Conservation (phyloP, 2,329 filamentous ascomycete genomes). For the Alternaria novae-zelandiae region DNA sequence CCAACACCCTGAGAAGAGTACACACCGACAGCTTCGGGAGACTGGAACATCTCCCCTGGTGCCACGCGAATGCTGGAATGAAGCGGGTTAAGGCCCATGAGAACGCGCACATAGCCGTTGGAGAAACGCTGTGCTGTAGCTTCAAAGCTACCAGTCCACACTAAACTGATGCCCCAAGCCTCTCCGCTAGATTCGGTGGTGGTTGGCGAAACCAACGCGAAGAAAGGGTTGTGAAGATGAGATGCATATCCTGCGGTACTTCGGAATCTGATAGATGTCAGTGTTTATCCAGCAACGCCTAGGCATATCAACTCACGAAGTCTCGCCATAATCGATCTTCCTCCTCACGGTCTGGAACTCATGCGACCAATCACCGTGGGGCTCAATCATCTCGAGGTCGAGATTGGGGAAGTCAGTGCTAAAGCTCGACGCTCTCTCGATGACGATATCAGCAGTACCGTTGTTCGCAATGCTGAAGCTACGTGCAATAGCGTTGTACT, state of each 20-base stretch:
- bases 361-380: constrained; percentile 68
- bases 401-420: constrained; percentile 67
- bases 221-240: constrained; percentile 69
- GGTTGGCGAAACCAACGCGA: constrained; percentile 61
- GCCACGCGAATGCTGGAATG: constrained; percentile 65
- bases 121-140: constrained; percentile 68
- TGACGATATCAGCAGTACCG: constrained; percentile 58
- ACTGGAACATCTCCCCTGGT: constrained; percentile 63
- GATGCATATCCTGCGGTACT: constrained; percentile 68
- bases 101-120: constrained; percentile 65
- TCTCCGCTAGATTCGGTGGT: constrained; percentile 68
- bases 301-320: constrained; percentile 21
- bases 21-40: constrained; percentile 68
- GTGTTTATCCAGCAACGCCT: not conserved
- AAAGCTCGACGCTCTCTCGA: constrained; percentile 66
- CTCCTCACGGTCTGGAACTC: constrained; percentile 63
- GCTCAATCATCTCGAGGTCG: constrained; percentile 67
- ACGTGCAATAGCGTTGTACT: constrained; percentile 65
- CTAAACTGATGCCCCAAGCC: constrained; percentile 69
- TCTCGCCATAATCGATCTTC: constrained; percentile 62
- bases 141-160: constrained; percentile 69
- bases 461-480: constrained; percentile 68
- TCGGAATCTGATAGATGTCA: constrained; percentile 58
- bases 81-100: constrained; percentile 66
- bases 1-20: constrained; percentile 66